A percentile compares a stretch with the other conserved stretches of the same genome.
phyloP scores from a whole-genome alignment of 208 protist species.

The Crithidia acanthocephali region DNA sequence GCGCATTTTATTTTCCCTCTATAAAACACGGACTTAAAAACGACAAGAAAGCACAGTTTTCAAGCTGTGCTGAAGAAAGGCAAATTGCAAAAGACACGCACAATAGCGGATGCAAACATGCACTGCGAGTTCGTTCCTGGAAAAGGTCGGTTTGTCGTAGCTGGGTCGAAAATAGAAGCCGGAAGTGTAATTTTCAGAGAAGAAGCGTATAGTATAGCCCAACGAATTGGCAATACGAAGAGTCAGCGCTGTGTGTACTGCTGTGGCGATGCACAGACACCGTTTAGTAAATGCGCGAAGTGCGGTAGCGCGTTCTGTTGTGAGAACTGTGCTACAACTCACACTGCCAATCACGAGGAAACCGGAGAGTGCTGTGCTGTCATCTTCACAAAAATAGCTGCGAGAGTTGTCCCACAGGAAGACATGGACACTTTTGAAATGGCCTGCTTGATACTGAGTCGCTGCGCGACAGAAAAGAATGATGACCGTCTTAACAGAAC shows the following conservation, averaged over 20 bases:
- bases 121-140: constrained; percentile 22
- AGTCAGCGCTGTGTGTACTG: constrained; percentile 32
- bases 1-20: no score
- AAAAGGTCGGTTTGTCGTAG: constrained; percentile 31
- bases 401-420: constrained; percentile 20
- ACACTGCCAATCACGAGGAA: constrained; percentile 6
- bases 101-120: constrained; percentile 3
- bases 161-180: constrained; percentile 29
- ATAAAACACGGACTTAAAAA: no score
- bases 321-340: constrained; percentile 17
- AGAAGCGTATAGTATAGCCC: constrained; percentile 33
- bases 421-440: constrained; percentile 46
- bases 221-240: constrained; percentile 19
- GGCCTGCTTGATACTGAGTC: constrained; percentile 20
- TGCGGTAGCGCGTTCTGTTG: constrained; percentile 31
- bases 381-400: constrained; percentile 18
- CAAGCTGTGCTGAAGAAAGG: no score
- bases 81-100: no score
- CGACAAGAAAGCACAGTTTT: no score
- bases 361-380: constrained; percentile 38
- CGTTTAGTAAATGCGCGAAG: constrained; percentile 7
- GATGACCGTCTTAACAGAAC: background rate
- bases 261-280: constrained; percentile 1
- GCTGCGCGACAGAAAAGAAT: constrained; percentile 36
- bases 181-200: constrained; percentile 38